Evolutionary conservation across 1,284 basidiomycete genomes (phyloP).

Genomic region (Chondrostereum purpureum): DNA sequence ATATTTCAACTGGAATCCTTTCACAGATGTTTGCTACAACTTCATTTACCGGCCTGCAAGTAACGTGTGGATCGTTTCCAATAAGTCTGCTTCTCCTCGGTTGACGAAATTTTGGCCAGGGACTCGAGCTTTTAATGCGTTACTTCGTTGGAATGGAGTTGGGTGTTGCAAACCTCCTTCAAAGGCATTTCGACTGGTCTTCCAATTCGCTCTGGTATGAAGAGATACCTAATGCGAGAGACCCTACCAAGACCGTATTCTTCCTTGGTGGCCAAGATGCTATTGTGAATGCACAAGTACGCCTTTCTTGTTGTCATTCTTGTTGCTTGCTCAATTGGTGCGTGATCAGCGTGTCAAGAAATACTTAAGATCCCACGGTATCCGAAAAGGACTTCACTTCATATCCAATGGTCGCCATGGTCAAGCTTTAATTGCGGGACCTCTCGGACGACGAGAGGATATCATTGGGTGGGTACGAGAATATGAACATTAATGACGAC

Average conservation of each 20-base stretch:
- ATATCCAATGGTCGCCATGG: constrained; percentile 70
- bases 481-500: constrained; percentile 15
- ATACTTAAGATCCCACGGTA: constrained; percentile 73
- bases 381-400: constrained; percentile 64
- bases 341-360: constrained; percentile 54
- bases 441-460: constrained; percentile 46
- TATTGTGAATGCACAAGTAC: constrained; percentile 68
- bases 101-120: too few species aligned
- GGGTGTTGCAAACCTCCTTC: constrained; percentile 80
- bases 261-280: constrained; percentile 77
- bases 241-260: constrained; percentile 56
- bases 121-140: constrained; percentile 71
- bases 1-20: constrained; percentile 4
- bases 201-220: constrained; percentile 87
- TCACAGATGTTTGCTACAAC: constrained; percentile 77
- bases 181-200: constrained; percentile 80
- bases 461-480: constrained; percentile 61
- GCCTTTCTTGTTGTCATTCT: constrained; percentile 13
- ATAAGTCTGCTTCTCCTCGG: too few species aligned
- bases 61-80: too few species aligned
- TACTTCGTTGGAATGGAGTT: constrained; percentile 85
- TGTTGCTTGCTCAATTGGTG: constrained; percentile 2
- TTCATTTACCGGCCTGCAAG: constrained; percentile 78
- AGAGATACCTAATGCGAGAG: constrained; percentile 74
- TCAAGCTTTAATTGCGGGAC: constrained; percentile 55